A percentile compares a stretch with the other conserved stretches of the same genome.
These are phyloP conservation scores for Eucalyptus regnans DNA, from an alignment of 345 rosid genomes.

Conservation along the genomic window DNA sequence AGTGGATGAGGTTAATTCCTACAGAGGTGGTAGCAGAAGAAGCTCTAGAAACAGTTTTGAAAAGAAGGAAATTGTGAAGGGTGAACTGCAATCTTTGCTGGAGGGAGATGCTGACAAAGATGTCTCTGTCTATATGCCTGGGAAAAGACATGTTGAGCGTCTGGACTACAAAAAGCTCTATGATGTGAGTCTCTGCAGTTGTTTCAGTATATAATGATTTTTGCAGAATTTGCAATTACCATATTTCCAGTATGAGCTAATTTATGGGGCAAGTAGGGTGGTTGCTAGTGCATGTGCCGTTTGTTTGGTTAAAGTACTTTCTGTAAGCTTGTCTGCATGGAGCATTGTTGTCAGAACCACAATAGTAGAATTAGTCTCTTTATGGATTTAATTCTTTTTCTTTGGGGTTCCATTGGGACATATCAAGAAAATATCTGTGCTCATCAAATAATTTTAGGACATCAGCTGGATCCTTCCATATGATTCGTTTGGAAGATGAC, in stretches of 20 bases:
- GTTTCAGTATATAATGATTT: not conserved
- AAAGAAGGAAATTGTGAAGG: conserved; percentile 3
- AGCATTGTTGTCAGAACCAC: not conserved
- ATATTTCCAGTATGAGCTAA: not conserved
- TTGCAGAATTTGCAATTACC: not conserved
- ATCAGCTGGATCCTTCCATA: not conserved
- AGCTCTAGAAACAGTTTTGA: conserved; percentile 9
- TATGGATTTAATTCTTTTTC: not conserved
- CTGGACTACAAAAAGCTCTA: conserved; percentile 87
- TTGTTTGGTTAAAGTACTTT: not conserved
- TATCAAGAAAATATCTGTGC: not conserved
- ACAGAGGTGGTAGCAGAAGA: not conserved
- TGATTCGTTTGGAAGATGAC: not conserved
- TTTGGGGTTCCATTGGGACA: not conserved
- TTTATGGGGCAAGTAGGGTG: not conserved
- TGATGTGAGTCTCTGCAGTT: conserved; percentile 51
- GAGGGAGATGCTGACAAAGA: conserved; percentile 28
- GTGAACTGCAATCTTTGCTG: conserved; percentile 8
- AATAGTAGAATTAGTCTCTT: not conserved
- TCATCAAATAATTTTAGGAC: not conserved
- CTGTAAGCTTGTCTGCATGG: not conserved
- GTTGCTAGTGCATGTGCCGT: not conserved
- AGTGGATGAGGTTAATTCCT: conserved; percentile 9
- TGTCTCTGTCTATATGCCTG: conserved; percentile 21
- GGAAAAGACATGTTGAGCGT: conserved; percentile 48